A percentile compares a stretch with the other conserved stretches of the same genome.
Conservation (phyloP, 2,329 filamentous ascomycete species). For the Dryadomyces quercivorus region DNA sequence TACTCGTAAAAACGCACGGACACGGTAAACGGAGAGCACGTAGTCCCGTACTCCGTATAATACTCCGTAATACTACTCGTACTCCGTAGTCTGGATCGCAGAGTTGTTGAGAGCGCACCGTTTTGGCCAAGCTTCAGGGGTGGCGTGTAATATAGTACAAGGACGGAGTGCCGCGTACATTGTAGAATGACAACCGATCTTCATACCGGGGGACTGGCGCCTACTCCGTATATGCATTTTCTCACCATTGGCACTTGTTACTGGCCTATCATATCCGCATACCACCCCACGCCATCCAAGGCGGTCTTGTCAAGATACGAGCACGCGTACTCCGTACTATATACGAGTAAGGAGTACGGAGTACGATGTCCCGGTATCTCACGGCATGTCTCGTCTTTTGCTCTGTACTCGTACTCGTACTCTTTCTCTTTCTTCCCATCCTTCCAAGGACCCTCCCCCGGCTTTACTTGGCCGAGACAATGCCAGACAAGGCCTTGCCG, state of each 20-base stretch:
- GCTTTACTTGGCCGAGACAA: too few species aligned
- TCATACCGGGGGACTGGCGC: not conserved
- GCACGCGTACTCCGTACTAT: not conserved
- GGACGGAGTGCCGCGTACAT: too few species aligned
- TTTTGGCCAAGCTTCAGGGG: not conserved
- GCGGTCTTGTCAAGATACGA: not conserved
- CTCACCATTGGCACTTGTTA: not conserved
- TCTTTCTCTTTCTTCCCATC: too few species aligned
- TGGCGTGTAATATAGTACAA: not conserved
- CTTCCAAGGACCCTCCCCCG: too few species aligned
- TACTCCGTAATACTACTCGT: too few species aligned
- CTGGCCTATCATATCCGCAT: not conserved
- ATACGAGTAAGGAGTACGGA: too few species aligned
- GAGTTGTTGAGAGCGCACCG: not conserved
- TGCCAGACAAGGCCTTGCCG: too few species aligned
- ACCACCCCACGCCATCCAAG: not conserved
- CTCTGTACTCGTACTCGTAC: too few species aligned
- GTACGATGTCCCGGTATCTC: too few species aligned
- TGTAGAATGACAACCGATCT: not conserved
- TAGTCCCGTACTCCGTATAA: not conserved
- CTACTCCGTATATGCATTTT: not conserved
- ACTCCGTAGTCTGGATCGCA: not conserved
- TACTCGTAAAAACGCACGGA: not conserved
- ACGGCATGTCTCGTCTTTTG: too few species aligned
- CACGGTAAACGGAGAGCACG: not conserved